These are phyloP conservation scores for Trichosporon coremiiforme DNA, from an alignment of 1,284 basidiomycete species.

Conservation along the genomic window DNA sequence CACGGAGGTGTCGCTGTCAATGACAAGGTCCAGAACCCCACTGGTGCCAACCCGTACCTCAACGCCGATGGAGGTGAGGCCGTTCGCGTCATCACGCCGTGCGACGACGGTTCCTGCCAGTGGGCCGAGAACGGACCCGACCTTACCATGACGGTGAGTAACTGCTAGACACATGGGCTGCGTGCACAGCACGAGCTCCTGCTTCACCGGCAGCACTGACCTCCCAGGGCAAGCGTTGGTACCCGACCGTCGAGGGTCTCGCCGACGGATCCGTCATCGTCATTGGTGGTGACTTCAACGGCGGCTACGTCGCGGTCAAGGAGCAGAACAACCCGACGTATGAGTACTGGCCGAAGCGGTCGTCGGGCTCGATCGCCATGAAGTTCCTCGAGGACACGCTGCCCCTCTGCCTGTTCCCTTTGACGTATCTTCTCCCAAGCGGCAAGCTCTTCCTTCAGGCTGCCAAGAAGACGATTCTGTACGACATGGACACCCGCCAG, in stretches of 20 bases:
- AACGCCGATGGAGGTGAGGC: slow-evolving; percentile 68
- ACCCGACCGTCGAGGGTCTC: slow-evolving; percentile 63
- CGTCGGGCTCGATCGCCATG: slow-evolving; percentile 64
- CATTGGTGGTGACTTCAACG: slow-evolving; percentile 56
- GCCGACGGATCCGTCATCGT: slow-evolving; percentile 61
- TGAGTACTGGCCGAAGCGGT: slow-evolving; percentile 71
- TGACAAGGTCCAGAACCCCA: slow-evolving; percentile 48
- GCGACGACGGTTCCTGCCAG: slow-evolving; percentile 64
- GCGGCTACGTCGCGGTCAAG: slow-evolving; percentile 66
- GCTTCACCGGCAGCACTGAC: background rate
- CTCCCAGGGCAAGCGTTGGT: slow-evolving; percentile 68
- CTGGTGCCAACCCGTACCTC: slow-evolving; percentile 57
- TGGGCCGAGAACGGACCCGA: slow-evolving; percentile 59
- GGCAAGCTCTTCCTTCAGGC: slow-evolving; percentile 75
- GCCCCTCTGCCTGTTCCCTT: slow-evolving; percentile 86
- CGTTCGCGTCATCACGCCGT: slow-evolving; percentile 69
- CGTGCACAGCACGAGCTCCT: background rate
- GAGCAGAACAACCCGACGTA: slow-evolving; percentile 77
- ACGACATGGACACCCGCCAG: slow-evolving; percentile 46
- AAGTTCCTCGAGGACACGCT: slow-evolving; percentile 79
- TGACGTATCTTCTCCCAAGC: slow-evolving; percentile 78
- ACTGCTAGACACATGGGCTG: slow-evolving; percentile 18
- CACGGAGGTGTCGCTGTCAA: slow-evolving; percentile 62
- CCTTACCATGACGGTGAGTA: slow-evolving; percentile 66
- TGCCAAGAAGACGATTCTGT: slow-evolving; percentile 51